These are phyloP conservation scores for Alliaria petiolata DNA, from an alignment of 345 rosid species.

Conservation along the genomic window DNA sequence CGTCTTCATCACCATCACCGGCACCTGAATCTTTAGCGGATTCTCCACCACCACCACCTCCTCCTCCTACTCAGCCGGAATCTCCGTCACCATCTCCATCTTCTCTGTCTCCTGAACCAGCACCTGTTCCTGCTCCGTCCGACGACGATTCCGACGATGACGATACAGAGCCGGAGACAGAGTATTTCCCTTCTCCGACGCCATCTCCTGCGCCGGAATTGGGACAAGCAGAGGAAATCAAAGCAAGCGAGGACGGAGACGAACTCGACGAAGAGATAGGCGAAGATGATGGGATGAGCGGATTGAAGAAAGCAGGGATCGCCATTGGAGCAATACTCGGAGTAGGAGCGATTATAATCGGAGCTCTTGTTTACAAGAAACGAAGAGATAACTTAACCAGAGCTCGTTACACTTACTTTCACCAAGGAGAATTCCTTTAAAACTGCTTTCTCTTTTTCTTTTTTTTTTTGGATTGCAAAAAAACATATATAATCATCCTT, in stretches of 20 bases:
- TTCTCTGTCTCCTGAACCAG: background rate
- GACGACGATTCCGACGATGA: background rate
- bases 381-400: slow-evolving; percentile 31
- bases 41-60: slow-evolving; percentile 2
- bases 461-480: background rate
- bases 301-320: slow-evolving; percentile 16
- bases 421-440: slow-evolving; percentile 27
- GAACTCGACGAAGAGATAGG: background rate
- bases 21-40: background rate
- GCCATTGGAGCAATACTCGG: slow-evolving; percentile 19
- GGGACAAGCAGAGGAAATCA: slow-evolving; percentile 2
- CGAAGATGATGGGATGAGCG: slow-evolving; percentile 12
- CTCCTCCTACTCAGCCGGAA: background rate
- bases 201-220: slow-evolving; percentile 3
- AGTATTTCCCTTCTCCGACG: slow-evolving; percentile 14
- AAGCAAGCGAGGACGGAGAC: slow-evolving; percentile 11
- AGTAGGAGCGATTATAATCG: slow-evolving; percentile 25
- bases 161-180: slow-evolving; percentile 14
- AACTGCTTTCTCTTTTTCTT: background rate
- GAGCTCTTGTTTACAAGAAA: slow-evolving; percentile 34
- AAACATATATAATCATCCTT: no score
- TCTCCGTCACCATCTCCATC: slow-evolving; percentile 4
- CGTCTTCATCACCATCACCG: slow-evolving; percentile 6
- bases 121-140: slow-evolving; percentile 16
- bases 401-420: slow-evolving; percentile 34